Evolutionary conservation across 768 basidiomycete species (phyloP).

Genomic region (Dictyophora rubrovolvata): DNA sequence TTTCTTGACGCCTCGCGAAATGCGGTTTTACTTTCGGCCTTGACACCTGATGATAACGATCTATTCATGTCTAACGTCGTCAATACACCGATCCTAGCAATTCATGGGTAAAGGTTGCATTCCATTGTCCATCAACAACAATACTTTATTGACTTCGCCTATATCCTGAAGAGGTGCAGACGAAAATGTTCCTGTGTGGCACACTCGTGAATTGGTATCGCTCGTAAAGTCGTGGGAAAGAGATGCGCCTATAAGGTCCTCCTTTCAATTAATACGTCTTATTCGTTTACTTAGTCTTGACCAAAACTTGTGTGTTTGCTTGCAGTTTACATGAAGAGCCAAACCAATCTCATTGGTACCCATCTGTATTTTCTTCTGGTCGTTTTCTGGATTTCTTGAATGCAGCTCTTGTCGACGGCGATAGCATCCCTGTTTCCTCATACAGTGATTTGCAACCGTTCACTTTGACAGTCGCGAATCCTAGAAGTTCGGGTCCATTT

Average conservation of each 20-base stretch:
- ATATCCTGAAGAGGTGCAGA: conserved; percentile 49
- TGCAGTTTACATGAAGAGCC: conserved; percentile 52
- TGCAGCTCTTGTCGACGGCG: conserved; percentile 11
- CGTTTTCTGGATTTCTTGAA: conserved; percentile 50
- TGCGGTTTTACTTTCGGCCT: conserved; percentile 60
- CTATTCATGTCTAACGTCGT: conserved; percentile 72
- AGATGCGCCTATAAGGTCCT: conserved; percentile 45
- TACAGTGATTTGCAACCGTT: conserved; percentile 26
- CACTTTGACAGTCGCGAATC: conserved; percentile 64
- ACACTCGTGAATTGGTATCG: conserved; percentile 57
- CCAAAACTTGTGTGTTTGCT: background rate
- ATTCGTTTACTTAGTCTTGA: background rate
- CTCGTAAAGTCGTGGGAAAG: conserved; percentile 49
- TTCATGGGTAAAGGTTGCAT: conserved; percentile 65
- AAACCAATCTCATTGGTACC: conserved; percentile 63
- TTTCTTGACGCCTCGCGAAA: conserved; percentile 68
- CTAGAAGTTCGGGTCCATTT: conserved; percentile 58
- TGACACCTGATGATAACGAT: conserved; percentile 83
- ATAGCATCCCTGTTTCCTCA: conserved; percentile 7
- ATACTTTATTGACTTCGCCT: background rate
- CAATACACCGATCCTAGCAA: conserved; percentile 56
- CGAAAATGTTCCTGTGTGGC: conserved; percentile 83
- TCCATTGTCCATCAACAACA: background rate
- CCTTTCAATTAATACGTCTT: conserved; percentile 12
- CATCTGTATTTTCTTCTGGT: conserved; percentile 42